Evolutionary conservation across 2,329 filamentous ascomycete genomes (phyloP).

Genomic region (Aspergillus puulaauensis): DNA sequence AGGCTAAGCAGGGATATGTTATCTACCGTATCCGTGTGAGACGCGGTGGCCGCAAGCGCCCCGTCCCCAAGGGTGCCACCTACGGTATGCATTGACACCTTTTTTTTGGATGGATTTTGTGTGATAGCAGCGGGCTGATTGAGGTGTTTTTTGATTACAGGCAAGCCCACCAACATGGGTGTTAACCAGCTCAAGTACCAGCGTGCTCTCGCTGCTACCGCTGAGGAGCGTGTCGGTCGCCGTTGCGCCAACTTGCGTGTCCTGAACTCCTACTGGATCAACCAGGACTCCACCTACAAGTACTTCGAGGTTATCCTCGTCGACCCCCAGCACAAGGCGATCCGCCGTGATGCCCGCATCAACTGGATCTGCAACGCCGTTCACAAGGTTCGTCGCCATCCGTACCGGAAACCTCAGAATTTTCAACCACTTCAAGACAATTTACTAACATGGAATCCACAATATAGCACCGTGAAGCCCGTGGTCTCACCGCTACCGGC

Average conservation of each 20-base stretch:
- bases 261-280: slow-evolving; percentile 99
- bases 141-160: slow-evolving; percentile 51
- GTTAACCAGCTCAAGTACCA: slow-evolving; percentile 99
- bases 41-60: slow-evolving; percentile 98
- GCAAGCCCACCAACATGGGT: slow-evolving; percentile 99
- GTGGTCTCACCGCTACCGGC: slow-evolving; percentile 96
- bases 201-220: slow-evolving; percentile 94
- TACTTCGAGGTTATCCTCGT: slow-evolving; percentile 99
- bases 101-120: slow-evolving; percentile 4
- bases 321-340: slow-evolving; percentile 99
- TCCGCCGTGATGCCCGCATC: slow-evolving; percentile 98
- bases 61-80: slow-evolving; percentile 95
- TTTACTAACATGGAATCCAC: slow-evolving; percentile 23
- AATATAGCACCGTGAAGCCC: slow-evolving; percentile 83
- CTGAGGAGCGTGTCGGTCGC: slow-evolving; percentile 99
- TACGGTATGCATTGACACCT: slow-evolving; percentile 68
- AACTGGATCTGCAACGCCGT: slow-evolving; percentile 99
- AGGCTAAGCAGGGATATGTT: slow-evolving; percentile 99
- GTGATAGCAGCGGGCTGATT: slow-evolving; percentile 17
- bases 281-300: slow-evolving; percentile 99
- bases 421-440: background rate
- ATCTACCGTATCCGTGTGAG: slow-evolving; percentile 99
- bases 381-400: slow-evolving; percentile 67
- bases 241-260: slow-evolving; percentile 98
- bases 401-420: background rate